A percentile compares a stretch with the other conserved stretches of the same genome.
Conservation (phyloP, 441 rosid genomes). For the Jatropha podagrica region DNA sequence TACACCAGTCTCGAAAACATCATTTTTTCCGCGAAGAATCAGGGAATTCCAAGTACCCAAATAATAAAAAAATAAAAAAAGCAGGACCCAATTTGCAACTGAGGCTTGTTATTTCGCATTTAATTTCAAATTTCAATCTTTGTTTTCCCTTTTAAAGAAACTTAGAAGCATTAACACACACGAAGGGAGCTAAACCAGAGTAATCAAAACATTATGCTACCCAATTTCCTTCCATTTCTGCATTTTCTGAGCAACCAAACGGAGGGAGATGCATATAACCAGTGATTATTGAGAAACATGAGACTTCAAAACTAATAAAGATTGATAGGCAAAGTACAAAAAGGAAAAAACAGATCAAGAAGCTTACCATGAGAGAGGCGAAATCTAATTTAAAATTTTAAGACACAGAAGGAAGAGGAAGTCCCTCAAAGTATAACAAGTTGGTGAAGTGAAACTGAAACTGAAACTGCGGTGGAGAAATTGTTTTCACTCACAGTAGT, state of each 20-base stretch:
- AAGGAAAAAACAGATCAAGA: background rate
- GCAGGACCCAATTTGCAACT: background rate
- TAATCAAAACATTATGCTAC: background rate
- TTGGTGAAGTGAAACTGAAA: background rate
- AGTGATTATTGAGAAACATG: background rate
- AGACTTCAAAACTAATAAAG: background rate
- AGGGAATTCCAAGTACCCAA: background rate
- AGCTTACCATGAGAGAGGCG: background rate
- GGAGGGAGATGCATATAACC: background rate
- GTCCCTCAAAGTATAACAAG: background rate
- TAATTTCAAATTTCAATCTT: background rate
- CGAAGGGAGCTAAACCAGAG: background rate
- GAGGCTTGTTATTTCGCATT: background rate
- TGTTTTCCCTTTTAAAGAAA: background rate
- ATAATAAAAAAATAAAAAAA: background rate
- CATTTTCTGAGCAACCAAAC: slow-evolving; percentile 8
- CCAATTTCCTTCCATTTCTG: background rate
- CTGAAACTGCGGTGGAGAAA: background rate
- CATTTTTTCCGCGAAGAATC: background rate
- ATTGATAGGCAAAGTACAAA: background rate
- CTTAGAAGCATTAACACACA: background rate
- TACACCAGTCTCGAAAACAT: background rate
- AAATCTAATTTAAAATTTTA: background rate
- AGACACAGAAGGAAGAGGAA: background rate
- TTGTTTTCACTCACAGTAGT: background rate